Percentiles rank a stretch among this genome's conserved stretches.
phyloP scores from a whole-genome alignment of 371 early-diverging fungal species.

The Zopfochytrium polystomum region DNA sequence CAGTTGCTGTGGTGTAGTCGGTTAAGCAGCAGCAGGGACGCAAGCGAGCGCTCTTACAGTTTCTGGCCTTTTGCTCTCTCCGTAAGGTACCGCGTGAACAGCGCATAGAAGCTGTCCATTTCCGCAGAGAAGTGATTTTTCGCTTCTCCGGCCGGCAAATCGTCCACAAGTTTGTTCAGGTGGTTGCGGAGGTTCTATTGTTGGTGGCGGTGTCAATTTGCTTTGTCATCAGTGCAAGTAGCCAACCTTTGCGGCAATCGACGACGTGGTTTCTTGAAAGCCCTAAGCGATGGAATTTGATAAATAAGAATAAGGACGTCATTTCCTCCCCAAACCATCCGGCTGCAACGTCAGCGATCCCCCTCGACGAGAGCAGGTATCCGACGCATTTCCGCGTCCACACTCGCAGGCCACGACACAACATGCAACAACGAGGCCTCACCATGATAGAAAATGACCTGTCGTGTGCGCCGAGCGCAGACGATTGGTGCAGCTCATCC shows the following conservation, averaged over 20 bases:
- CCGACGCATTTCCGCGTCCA: conserved; percentile 1
- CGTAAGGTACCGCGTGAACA: conserved; percentile 82
- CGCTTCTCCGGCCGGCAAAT: conserved; percentile 34
- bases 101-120: conserved; percentile 87
- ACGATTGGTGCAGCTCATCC: no score
- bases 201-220: neutral
- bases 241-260: neutral
- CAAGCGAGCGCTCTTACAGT: conserved; percentile 61
- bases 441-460: conserved; percentile 1
- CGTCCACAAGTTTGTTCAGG: conserved; percentile 40
- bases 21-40: neutral
- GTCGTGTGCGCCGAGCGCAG: conserved; percentile 1
- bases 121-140: conserved; percentile 39
- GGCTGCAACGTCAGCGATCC: no score
- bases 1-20: no score
- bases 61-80: conserved; percentile 74
- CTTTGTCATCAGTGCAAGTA: neutral
- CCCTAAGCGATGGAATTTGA: neutral
- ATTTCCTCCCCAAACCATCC: neutral
- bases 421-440: neutral
- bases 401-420: neutral
- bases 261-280: conserved; percentile 4
- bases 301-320: neutral
- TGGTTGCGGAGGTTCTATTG: conserved; percentile 39
- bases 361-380: no score